Percentiles rank a stretch among this genome's conserved stretches.
Conservation (phyloP, 306 rosid species). For the Begonia loranthoides region DNA sequence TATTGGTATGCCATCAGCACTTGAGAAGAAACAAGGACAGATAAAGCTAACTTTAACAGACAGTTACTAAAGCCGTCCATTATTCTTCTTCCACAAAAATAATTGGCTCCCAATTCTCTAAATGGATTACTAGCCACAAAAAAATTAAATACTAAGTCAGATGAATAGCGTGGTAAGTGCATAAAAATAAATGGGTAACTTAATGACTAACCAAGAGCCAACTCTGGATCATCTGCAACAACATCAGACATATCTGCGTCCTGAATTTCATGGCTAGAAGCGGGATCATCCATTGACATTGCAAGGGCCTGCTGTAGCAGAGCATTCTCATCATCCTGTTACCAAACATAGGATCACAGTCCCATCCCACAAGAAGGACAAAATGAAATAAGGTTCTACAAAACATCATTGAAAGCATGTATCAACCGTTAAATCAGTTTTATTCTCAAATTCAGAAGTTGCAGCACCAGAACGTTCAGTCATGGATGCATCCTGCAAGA, state of each 20-base stretch:
- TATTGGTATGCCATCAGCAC: too few relatives aligned
- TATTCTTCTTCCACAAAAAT: too few relatives aligned
- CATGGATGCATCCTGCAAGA: constrained; percentile 85
- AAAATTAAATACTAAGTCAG: too few relatives aligned
- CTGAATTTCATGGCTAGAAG: constrained; percentile 36
- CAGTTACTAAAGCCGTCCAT: too few relatives aligned
- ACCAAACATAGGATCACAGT: constrained; percentile 4
- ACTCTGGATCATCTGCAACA: constrained; percentile 64
- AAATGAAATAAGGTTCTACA: background rate
- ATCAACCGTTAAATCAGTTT: constrained; percentile 52
- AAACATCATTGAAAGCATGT: background rate
- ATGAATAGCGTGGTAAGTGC: too few relatives aligned
- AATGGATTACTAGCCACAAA: too few relatives aligned
- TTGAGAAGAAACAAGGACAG: too few relatives aligned
- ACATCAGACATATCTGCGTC: constrained; percentile 88
- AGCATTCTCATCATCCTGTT: constrained; percentile 70
- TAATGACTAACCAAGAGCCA: constrained; percentile 69
- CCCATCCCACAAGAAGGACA: background rate
- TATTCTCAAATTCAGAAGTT: constrained; percentile 55
- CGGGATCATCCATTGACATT: constrained; percentile 96
- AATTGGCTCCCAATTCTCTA: too few relatives aligned
- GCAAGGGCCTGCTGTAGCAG: constrained; percentile 97
- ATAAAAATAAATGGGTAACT: background rate
- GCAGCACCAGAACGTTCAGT: constrained; percentile 46
- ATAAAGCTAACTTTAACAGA: too few relatives aligned